Base-by-base conservation (phyloP, 331 rosid genomes). In the Erythrophleum ivorense region DNA sequence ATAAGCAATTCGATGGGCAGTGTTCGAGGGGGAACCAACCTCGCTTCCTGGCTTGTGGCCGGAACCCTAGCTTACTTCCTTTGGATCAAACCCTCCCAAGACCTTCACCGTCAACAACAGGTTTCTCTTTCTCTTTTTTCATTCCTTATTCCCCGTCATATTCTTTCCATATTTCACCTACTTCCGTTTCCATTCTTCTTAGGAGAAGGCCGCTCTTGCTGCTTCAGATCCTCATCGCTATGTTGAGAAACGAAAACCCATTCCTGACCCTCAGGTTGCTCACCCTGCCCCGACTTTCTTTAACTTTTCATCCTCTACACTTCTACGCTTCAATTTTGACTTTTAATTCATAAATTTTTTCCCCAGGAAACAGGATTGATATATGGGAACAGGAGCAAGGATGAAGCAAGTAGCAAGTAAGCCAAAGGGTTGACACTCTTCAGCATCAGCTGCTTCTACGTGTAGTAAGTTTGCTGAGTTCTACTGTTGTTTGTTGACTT, bases 41-140 rank as follows among this genome's bases (percentile, higher is more conserved):
- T 95, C 2, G 99, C 98, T 24, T 89, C 99, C 0, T 95, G 99
- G 99, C 89, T 87, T 1, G 97, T 95, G 3, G 98, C 99, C 19
- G 97, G 98, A 80, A 89, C 98, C 80, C 84, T 95, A 21, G 99
- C 99, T 10, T 95, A 95, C 84, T 90, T 82, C 85, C 98, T 95
- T 24, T 95, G 99, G 99, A 84, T 95, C 81, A 95, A 95, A 78
- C 99, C 99, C 57, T 85, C 97, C 0, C 98, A 88, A 79, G 97
- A 95, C 45, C 98, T 95, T 80, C 87, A 86, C 58, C 95, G 97
- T 7, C 82, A 93, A 65, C 98, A 93, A 46, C 84, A 89, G 92
- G 92, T 88, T 46, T 21, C 7, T 82, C 54, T 41, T 0, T 9
- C 24, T 41, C 24, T n/a, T 69, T 18, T 59, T 70, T 10, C 38